phyloP scores from a whole-genome alignment of 2,329 filamentous ascomycete species.

The Aaosphaeria arxii region DNA sequence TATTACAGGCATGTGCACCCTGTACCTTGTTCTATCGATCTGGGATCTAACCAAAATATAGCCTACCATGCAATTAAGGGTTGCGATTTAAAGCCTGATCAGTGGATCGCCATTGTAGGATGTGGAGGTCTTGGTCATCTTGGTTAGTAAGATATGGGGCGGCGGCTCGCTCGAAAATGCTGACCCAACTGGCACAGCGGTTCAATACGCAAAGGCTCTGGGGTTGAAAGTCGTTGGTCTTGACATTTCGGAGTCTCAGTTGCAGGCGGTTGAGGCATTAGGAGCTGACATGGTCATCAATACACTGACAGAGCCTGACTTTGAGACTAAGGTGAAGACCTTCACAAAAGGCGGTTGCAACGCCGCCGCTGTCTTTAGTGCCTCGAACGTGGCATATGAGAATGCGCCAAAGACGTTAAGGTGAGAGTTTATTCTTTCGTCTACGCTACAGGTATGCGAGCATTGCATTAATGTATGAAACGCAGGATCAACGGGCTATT shows the following conservation, averaged over 20 bases:
- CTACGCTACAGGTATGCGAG: background rate
- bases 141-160: background rate
- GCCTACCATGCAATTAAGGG: slow-evolving; percentile 15
- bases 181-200: slow-evolving; percentile 13
- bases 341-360: slow-evolving; percentile 34
- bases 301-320: slow-evolving; percentile 8
- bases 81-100: slow-evolving; percentile 17
- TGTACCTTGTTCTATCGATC: background rate
- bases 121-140: slow-evolving; percentile 45
- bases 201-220: slow-evolving; percentile 44
- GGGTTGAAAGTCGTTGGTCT: slow-evolving; percentile 40
- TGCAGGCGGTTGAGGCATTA: background rate
- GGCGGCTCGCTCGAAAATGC: background rate
- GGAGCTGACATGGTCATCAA: background rate
- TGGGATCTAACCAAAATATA: background rate
- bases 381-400: slow-evolving; percentile 28
- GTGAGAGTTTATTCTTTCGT: slow-evolving; percentile 10
- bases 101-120: slow-evolving; percentile 40
- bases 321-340: slow-evolving; percentile 31
- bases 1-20: slow-evolving; percentile 33
- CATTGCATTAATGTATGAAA: background rate
- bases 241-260: slow-evolving; percentile 34
- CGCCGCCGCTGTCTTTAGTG: slow-evolving; percentile 39
- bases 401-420: slow-evolving; percentile 30
- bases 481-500: slow-evolving; percentile 22